Evolutionary conservation across 1,139 yeast species (phyloP), one percentile per base, ranked within the genome.

Genomic region (Arxiozyma bovina): DNA sequence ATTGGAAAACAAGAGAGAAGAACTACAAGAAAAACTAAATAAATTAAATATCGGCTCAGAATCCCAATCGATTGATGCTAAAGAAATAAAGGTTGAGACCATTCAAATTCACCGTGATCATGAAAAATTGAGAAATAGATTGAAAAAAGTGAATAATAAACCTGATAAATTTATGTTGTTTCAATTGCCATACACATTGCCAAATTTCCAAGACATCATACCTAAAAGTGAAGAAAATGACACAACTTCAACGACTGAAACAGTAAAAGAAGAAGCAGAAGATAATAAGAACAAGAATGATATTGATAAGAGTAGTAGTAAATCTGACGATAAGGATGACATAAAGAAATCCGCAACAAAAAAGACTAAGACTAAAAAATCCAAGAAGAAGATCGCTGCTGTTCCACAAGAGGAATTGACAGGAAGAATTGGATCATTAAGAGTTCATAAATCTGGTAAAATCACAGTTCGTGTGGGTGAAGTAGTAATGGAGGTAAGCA

Each of bases 391-490:
- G 30, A 45, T 44, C 21, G 50, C 43, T 4, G 34, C 42, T 17
- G 48, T 56, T 12, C 51, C 59, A 27, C 58, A 57, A 41, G 58
- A 61, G 8, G 59, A 70, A n/a, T 59, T 71, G 56, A 65, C 70
- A 42, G 96, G 96, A 1, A 76, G 76, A 55, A 77, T 88, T 23
- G 97, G 96, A 4, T 76, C 77, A 34, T 65, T 90, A 45, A 80
- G 91, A 57, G 75, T 87, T 53, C 96, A 89, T 68, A 79, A 82
- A 63, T 87, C 96, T 0, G 97, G 97, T 7, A 86, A 80, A 65
- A 72, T 89, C 44, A 77, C 93, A 15, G 79, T 90, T 69, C 79
- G 81, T 57, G 74, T 90, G 54, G 96, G 96, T 11, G 79, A 83
- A 54, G 79, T 82, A 43, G 74, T 77, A 18, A 77, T 90, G 77